phyloP scores from a whole-genome alignment of 768 basidiomycete genomes.

The Lactifluus rugatus region DNA sequence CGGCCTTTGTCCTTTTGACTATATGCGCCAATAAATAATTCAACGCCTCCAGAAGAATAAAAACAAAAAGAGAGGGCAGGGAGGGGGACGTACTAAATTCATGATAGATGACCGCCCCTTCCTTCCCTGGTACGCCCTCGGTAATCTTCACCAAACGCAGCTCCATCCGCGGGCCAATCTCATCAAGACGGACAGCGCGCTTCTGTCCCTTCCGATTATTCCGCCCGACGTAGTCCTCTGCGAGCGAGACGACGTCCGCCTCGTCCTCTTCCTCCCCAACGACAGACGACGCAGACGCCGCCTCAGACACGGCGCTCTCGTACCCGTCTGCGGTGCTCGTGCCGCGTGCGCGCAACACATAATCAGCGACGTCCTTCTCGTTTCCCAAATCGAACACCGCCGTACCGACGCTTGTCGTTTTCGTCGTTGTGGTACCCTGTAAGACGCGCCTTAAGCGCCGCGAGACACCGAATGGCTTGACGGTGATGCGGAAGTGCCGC shows the following conservation, averaged over 20 bases:
- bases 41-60: background rate
- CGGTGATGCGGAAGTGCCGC: slow-evolving; percentile 90
- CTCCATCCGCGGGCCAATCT: slow-evolving; percentile 95
- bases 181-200: slow-evolving; percentile 84
- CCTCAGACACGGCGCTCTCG: slow-evolving; percentile 58
- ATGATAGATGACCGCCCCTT: slow-evolving; percentile 90
- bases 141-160: slow-evolving; percentile 85
- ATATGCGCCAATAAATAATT: background rate
- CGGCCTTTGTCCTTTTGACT: slow-evolving; percentile 88
- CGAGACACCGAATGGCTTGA: slow-evolving; percentile 91
- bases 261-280: slow-evolving; percentile 88
- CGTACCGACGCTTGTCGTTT: no score
- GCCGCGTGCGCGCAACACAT: slow-evolving; percentile 59
- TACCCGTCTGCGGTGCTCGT: slow-evolving; percentile 48
- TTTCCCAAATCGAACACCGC: slow-evolving; percentile 69
- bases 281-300: slow-evolving; percentile 48
- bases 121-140: slow-evolving; percentile 89
- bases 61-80: slow-evolving; percentile 5
- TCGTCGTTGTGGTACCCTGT: slow-evolving; percentile 39
- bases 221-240: slow-evolving; percentile 89
- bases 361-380: slow-evolving; percentile 94
- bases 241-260: slow-evolving; percentile 68
- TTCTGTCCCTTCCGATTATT: slow-evolving; percentile 89
- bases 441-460: slow-evolving; percentile 82
- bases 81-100: slow-evolving; percentile 63